phyloP scores from a whole-genome alignment of 2,329 filamentous ascomycete species.

The Bretziella fagacearum region DNA sequence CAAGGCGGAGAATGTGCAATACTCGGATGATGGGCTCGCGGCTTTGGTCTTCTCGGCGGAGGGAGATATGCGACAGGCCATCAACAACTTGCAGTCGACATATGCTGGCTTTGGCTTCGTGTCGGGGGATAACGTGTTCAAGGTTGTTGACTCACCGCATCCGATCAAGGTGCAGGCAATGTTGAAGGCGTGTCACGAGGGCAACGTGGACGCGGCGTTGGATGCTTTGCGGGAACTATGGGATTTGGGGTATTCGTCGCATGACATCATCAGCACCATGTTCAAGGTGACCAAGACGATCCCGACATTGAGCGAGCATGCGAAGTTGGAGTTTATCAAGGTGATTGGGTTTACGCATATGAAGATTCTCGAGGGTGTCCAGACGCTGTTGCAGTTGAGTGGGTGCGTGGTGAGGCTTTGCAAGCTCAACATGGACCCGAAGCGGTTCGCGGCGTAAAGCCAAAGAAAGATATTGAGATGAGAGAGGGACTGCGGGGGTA shows the following conservation, averaged over 20 bases:
- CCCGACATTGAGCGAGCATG: constrained; percentile 76
- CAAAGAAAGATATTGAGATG: background rate
- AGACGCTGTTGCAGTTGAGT: constrained; percentile 83
- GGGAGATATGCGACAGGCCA: constrained; percentile 96
- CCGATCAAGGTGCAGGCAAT: constrained; percentile 97
- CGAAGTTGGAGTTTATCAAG: constrained; percentile 93
- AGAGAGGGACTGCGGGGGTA: background rate
- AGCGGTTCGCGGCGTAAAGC: constrained; percentile 43
- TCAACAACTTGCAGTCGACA: constrained; percentile 95
- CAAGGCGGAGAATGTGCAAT: constrained; percentile 76
- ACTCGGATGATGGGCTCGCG: constrained; percentile 82
- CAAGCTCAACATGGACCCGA: constrained; percentile 92
- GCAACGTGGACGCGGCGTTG: constrained; percentile 73
- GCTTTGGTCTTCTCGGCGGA: constrained; percentile 96
- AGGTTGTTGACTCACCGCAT: constrained; percentile 90
- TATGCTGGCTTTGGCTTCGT: constrained; percentile 89
- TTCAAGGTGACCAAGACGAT: constrained; percentile 97
- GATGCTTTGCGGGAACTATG: constrained; percentile 80
- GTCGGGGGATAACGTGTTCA: constrained; percentile 96
- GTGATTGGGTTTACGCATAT: constrained; percentile 99
- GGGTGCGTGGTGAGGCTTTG: constrained; percentile 82
- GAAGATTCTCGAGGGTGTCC: constrained; percentile 95
- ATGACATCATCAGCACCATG: constrained; percentile 99
- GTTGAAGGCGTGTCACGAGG: constrained; percentile 92
- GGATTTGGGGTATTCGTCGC: constrained; percentile 90